Evolutionary conservation across 306 rosid species (phyloP).

Genomic region (Sechiopsis laciniata): DNA sequence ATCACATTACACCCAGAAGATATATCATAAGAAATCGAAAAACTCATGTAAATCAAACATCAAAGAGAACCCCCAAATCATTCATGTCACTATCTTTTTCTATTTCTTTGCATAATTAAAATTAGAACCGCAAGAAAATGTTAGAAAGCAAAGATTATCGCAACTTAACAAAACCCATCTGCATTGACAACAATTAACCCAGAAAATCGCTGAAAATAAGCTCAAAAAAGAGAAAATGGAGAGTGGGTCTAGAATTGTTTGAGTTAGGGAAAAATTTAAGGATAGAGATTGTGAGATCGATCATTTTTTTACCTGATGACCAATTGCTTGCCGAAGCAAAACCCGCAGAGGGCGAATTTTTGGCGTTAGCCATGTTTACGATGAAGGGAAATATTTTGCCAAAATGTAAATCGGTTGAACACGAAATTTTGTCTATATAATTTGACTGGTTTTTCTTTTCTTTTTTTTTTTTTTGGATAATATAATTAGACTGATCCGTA

Average conservation of each 20-base stretch:
- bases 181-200: not conserved
- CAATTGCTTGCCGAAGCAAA: conserved; percentile 10
- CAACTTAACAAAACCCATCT: conserved; percentile 3
- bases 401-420: not conserved
- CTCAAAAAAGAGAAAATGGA: not conserved
- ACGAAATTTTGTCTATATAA: not conserved
- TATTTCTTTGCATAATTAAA: not conserved
- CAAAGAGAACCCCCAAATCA: not conserved
- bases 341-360: not conserved
- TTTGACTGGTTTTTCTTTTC: not conserved
- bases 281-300: not conserved
- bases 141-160: not conserved
- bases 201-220: not conserved
- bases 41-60: not conserved
- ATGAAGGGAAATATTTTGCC: not conserved
- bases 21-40: not conserved
- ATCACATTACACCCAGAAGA: not conserved
- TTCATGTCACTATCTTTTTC: not conserved
- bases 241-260: not conserved
- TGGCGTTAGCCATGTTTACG: conserved; percentile 6
- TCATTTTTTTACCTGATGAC: not conserved
- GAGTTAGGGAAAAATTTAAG: not conserved
- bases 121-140: not conserved
- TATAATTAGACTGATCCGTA: not conserved
- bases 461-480: no score